A percentile compares a stretch with the other conserved stretches of the same genome.
phyloP scores from a whole-genome alignment of 257 asterid species.

The Solanum etuberosum region DNA sequence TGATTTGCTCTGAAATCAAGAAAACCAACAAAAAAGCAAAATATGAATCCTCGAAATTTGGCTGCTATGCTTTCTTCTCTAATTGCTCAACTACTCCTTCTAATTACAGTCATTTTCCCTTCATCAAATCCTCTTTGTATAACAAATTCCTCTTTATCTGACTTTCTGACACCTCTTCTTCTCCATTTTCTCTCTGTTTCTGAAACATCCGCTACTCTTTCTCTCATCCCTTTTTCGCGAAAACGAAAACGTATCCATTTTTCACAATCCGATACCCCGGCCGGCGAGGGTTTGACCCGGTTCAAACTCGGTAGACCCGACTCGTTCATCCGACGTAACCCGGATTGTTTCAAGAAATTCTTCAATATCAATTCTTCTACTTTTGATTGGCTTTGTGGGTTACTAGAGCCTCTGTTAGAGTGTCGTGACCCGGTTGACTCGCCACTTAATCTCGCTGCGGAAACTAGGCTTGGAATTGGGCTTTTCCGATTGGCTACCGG shows the following conservation, averaged over 20 bases:
- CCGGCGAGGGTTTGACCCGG: not conserved
- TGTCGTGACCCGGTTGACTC: conserved; percentile 77
- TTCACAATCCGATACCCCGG: conserved; percentile 5
- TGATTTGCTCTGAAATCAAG: conserved; percentile 13
- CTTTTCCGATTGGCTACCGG: conserved; percentile 71
- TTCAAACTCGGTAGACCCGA: conserved; percentile 4
- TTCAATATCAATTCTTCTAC: conserved; percentile 56
- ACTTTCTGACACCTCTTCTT: conserved; percentile 25
- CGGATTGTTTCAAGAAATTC: conserved; percentile 41
- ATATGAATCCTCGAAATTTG: conserved; percentile 27
- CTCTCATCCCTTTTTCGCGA: conserved; percentile 24
- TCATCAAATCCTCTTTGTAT: conserved; percentile 21
- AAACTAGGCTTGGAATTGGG: conserved; percentile 70
- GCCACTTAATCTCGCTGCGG: conserved; percentile 48
- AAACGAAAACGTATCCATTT: conserved; percentile 53
- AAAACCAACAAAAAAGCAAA: not conserved
- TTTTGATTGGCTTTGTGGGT: conserved; percentile 83
- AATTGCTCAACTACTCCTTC: conserved; percentile 36
- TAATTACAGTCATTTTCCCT: conserved; percentile 30
- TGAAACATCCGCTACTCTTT: conserved; percentile 28
- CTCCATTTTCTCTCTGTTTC: conserved; percentile 43
- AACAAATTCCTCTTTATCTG: not conserved
- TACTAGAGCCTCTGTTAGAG: conserved; percentile 76
- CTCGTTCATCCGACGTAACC: conserved; percentile 24
- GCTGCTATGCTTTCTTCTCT: conserved; percentile 57